Evolutionary conservation across 208 protist species (phyloP).

Genomic region (Sergeia podlipaevii): DNA sequence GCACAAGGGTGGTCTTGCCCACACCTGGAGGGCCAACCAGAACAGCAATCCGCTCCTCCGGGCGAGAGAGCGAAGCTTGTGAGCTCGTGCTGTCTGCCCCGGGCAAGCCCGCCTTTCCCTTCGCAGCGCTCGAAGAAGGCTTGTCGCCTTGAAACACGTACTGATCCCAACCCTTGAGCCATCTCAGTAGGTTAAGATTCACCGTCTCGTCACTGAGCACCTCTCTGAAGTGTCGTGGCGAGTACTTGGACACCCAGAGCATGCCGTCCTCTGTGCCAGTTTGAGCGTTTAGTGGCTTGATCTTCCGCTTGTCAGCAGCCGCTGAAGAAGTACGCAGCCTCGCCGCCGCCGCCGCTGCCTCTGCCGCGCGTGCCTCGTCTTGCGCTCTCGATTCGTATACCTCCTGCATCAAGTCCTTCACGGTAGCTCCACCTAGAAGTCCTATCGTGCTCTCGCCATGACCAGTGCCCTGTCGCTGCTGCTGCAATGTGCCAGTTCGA

Average conservation of each 20-base stretch:
- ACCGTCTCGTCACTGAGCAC: slow-evolving; percentile 80
- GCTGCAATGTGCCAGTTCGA: too few species aligned
- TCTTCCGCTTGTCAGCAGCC: not conserved
- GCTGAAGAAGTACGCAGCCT: not conserved
- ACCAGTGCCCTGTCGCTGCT: too few species aligned
- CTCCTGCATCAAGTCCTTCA: slow-evolving; percentile 16
- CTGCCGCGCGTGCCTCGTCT: slow-evolving; percentile 3
- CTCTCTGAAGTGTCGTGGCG: slow-evolving; percentile 65
- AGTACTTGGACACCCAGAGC: slow-evolving; percentile 80
- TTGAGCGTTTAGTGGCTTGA: not conserved
- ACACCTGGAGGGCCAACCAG: slow-evolving; percentile 92
- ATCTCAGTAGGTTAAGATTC: slow-evolving; percentile 73
- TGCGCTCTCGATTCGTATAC: slow-evolving; percentile 8
- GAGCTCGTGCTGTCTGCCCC: not conserved
- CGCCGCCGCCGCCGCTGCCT: not conserved
- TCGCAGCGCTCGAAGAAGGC: not conserved
- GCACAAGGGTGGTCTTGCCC: slow-evolving; percentile 96
- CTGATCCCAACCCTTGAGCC: slow-evolving; percentile 78
- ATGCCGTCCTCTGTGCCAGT: slow-evolving; percentile 8
- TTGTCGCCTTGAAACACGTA: slow-evolving; percentile 47
- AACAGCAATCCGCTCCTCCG: slow-evolving; percentile 70
- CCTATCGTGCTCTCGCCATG: slow-evolving; percentile 11
- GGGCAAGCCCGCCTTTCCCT: not conserved
- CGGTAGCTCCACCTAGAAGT: slow-evolving; percentile 9
- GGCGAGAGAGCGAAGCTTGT: slow-evolving; percentile 11